A percentile compares a stretch with the other conserved stretches of the same genome.
Conservation (phyloP, 2,329 filamentous ascomycete genomes). For the Penicillium sp. region DNA sequence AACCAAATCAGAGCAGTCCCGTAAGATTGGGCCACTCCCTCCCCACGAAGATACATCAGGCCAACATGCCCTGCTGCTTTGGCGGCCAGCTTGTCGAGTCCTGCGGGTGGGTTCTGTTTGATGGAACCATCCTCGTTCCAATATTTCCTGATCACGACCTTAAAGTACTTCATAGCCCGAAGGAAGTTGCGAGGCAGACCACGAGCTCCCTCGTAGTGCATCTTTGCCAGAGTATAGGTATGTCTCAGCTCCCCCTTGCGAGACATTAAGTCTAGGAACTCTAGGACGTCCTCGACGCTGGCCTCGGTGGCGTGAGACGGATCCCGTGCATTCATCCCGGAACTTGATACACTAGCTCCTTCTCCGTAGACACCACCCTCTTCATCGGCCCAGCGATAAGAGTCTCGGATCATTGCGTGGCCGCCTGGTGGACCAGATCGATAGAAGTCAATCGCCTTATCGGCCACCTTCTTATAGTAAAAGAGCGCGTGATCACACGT, state of each 20-base stretch:
- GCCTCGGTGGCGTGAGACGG: constrained; percentile 75
- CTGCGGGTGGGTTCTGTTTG: constrained; percentile 65
- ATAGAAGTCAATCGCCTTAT: constrained; percentile 87
- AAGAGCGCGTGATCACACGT: constrained; percentile 80
- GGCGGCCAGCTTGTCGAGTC: constrained; percentile 73
- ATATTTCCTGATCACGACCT: constrained; percentile 73
- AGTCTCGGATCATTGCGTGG: constrained; percentile 70
- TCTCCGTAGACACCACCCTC: constrained; percentile 91
- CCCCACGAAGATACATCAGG: constrained; percentile 83
- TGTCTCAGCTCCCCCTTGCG: constrained; percentile 86
- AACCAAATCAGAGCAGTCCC: constrained; percentile 79
- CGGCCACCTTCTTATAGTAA: constrained; percentile 90
- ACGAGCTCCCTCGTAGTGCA: constrained; percentile 84
- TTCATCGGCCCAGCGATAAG: constrained; percentile 85
- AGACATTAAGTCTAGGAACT: constrained; percentile 87
- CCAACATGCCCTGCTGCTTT: constrained; percentile 87
- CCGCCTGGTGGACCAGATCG: constrained; percentile 89
- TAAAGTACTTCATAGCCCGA: constrained; percentile 76
- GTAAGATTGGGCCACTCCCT: constrained; percentile 77
- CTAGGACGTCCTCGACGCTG: constrained; percentile 87
- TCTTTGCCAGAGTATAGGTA: constrained; percentile 77
- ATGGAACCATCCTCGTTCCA: constrained; percentile 78
- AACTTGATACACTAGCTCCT: constrained; percentile 85
- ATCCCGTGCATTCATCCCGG: constrained; percentile 76
- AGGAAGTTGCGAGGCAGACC: constrained; percentile 70